These are phyloP conservation scores for Pleurotus citrinopileatus DNA, from an alignment of 768 basidiomycete genomes.

Conservation along the genomic window DNA sequence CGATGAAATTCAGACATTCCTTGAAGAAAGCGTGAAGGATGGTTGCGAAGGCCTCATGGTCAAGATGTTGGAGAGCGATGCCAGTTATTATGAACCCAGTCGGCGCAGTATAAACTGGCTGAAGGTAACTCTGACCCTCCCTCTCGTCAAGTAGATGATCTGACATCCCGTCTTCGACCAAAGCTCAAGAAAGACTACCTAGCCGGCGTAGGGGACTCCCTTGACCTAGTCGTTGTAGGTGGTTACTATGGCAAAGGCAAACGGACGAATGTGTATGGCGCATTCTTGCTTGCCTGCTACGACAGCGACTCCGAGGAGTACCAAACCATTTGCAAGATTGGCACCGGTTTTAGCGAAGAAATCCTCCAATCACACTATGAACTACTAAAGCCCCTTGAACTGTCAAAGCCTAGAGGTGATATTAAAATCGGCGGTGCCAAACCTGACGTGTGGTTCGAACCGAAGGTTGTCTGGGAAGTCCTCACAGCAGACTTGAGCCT, in stretches of 20 bases:
- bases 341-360: constrained; percentile 97
- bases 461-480: constrained; percentile 97
- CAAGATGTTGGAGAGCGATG: constrained; percentile 93
- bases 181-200: constrained; percentile 99
- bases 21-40: constrained; percentile 96
- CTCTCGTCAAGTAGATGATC: not conserved
- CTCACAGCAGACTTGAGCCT: constrained; percentile 94
- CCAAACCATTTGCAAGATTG: constrained; percentile 99
- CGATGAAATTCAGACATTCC: constrained; percentile 92
- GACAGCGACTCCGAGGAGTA: constrained; percentile 92
- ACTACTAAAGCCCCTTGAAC: constrained; percentile 77
- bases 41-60: constrained; percentile 99
- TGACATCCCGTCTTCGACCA: not conserved
- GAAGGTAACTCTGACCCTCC: constrained; percentile 57
- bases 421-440: constrained; percentile 90
- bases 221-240: constrained; percentile 97
- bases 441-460: constrained; percentile 98
- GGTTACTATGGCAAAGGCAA: constrained; percentile 98
- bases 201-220: constrained; percentile 92
- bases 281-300: constrained; percentile 96
- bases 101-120: constrained; percentile 96
- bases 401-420: constrained; percentile 69
- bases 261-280: constrained; percentile 95
- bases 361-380: constrained; percentile 76
- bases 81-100: constrained; percentile 94